Base-by-base conservation (phyloP, 257 asterid species). In the Solanum sejunctum region DNA sequence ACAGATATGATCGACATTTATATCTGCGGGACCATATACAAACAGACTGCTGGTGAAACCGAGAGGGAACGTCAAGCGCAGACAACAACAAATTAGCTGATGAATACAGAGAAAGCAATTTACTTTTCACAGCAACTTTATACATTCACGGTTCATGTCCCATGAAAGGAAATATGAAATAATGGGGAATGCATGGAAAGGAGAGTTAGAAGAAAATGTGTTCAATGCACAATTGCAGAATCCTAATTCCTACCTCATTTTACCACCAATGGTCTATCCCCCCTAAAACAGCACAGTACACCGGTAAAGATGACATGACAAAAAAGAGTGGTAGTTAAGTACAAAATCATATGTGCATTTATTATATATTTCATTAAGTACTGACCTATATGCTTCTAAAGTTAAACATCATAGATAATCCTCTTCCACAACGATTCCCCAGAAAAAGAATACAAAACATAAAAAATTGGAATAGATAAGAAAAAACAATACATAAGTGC, bases 1-100 rank as follows among this genome's bases (percentile, higher is more conserved):
- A 78, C 36, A 95, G 84, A 86, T 92, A 94, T 55, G 95, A 87
- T 87, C 86, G 93, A 89, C 94, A 92, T 79, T 84, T 88, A 88
- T 91, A 93, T 87, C 99, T 95, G 97, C 83, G 58, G 51, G 85
- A 39, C 84, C 85, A 10, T 51, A 77, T 51, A 51, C 63, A 77
- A 77, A 77, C 47, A 51, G 82, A 49, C 41, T 4, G 20, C 23
- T 13, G 23, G 45, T 77, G 8, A 77, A 51, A 51, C 16, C 0
- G 47, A 21, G 16, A 51, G 17, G 61, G 63, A 77, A 77, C 6
- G 15, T 15, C 82, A 13, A 75, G 81, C 3, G 82, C 45, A 16
- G 16, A 52, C 12, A 77, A 2, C 82, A 77, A 77, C 0, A 23
- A 69, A 51, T 51, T 4, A 52, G 26, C 82, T 49, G 82, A 23